A percentile compares a stretch with the other conserved stretches of the same genome.
phyloP scores from a whole-genome alignment of 768 basidiomycete species.

The Sarcodon aspratus region DNA sequence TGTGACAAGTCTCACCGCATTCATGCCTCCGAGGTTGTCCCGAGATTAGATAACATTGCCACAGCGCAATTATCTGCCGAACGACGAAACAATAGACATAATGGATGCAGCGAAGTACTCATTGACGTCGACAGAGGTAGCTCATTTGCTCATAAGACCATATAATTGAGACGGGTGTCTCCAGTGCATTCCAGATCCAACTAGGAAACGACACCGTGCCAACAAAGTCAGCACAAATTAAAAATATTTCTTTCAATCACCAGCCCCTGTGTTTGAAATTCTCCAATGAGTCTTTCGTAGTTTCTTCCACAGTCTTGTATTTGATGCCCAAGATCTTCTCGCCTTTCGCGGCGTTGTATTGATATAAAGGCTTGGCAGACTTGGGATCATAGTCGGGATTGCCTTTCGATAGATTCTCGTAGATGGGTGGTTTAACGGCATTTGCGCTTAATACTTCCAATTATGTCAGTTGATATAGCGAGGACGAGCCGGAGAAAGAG shows the following conservation, averaged over 20 bases:
- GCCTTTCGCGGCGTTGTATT: conserved; percentile 24
- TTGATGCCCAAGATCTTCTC: conserved; percentile 27
- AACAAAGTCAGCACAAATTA: too few species aligned
- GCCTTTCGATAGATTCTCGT: conserved; percentile 6
- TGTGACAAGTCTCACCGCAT: too few species aligned
- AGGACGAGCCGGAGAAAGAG: background rate
- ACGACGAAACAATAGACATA: too few species aligned
- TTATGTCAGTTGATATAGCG: background rate
- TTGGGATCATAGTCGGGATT: conserved; percentile 10
- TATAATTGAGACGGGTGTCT: too few species aligned
- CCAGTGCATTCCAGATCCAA: too few species aligned
- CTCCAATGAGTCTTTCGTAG: conserved; percentile 25
- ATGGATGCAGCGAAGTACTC: too few species aligned
- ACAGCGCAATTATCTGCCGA: too few species aligned
- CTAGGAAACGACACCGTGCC: too few species aligned
- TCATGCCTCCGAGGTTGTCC: too few species aligned
- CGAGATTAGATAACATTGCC: too few species aligned
- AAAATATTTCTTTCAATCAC: conserved; percentile 4
- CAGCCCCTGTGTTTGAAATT: conserved; percentile 30
- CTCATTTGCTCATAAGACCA: too few species aligned
- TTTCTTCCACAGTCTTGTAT: conserved; percentile 27
- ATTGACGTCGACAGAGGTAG: too few species aligned
- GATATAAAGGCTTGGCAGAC: conserved; percentile 13
- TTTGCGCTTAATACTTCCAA: conserved; percentile 6
- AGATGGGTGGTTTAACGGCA: conserved; percentile 1